phyloP scores from a whole-genome alignment of 2,329 filamentous ascomycete genomes.

The Pochonia chlamydosporia region DNA sequence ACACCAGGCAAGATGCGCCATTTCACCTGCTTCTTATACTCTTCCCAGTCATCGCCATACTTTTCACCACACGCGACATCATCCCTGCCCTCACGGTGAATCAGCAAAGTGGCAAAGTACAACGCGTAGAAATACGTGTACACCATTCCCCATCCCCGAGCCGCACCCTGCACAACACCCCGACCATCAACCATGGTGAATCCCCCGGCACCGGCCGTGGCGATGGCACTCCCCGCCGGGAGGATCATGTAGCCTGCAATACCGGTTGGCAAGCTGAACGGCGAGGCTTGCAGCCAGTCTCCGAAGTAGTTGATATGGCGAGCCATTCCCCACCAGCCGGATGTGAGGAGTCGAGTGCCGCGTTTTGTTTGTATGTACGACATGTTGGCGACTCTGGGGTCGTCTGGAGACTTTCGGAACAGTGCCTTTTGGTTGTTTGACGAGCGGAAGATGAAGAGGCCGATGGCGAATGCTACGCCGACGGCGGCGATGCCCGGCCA shows the following conservation, averaged over 20 bases:
- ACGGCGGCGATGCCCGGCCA: slow-evolving; percentile 56
- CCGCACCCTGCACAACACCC: slow-evolving; percentile 62
- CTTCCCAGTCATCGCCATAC: slow-evolving; percentile 84
- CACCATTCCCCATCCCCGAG: slow-evolving; percentile 73
- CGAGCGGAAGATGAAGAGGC: slow-evolving; percentile 81
- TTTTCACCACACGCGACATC: slow-evolving; percentile 82
- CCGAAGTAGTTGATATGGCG: slow-evolving; percentile 92
- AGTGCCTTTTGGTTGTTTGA: slow-evolving; percentile 87
- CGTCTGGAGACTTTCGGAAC: slow-evolving; percentile 80
- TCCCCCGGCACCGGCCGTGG: slow-evolving; percentile 33
- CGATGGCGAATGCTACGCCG: slow-evolving; percentile 56
- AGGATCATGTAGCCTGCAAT: slow-evolving; percentile 71
- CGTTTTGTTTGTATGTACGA: slow-evolving; percentile 76
- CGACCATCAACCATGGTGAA: slow-evolving; percentile 51
- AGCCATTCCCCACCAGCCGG: slow-evolving; percentile 86
- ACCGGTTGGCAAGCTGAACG: slow-evolving; percentile 79
- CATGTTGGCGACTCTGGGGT: slow-evolving; percentile 69
- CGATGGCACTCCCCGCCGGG: slow-evolving; percentile 35
- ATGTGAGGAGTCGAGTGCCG: slow-evolving; percentile 71
- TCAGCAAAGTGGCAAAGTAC: slow-evolving; percentile 77
- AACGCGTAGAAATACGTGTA: slow-evolving; percentile 89
- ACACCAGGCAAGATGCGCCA: slow-evolving; percentile 77
- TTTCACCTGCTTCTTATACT: slow-evolving; percentile 71
- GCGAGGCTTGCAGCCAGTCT: slow-evolving; percentile 86
- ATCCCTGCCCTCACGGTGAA: slow-evolving; percentile 79